Evolutionary conservation across 306 rosid species (phyloP), one percentile per base, ranked within the genome.

Genomic region (Cajanus cajan): DNA sequence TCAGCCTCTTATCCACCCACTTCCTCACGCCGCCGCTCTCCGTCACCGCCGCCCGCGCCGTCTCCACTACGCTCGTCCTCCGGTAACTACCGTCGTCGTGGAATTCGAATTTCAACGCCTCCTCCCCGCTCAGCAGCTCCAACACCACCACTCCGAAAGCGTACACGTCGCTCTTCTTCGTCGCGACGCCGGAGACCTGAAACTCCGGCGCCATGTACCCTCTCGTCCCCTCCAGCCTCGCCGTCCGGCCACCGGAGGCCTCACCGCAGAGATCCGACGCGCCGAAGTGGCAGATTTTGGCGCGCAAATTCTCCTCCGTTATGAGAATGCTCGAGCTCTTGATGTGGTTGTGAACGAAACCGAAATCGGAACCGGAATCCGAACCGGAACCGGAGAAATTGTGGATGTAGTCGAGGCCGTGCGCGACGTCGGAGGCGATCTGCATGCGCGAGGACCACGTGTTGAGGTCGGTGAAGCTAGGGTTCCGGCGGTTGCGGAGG

Each of bases 201-300:
- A 91, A 84, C 78, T 95, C 99, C 82, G 99, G 97, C 76, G 99
- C 88, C 92, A 95, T 92, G 75, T 93, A 93, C 3, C 98, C 99
- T 28, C 96, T 81, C 52, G 93, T 90, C 48, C 99, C 99, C 62
- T 92, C 91, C n/a, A 95, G 11, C 55, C 83, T 95, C 80, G 77
- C 58, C 64, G 78, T 85, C 37, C 82, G 69, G 24, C 85, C 80
- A 22, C 87, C 82, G 0, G 57, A 24, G 6, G 52, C 6, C 71
- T 92, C 95, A 25, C 99, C 97, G 82, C 94, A 88, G 28, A 95
- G 83, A 45, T 90, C 97, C 39, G 98, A 87, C 37, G 90, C 82
- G 1, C 99, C 99, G 78, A 90, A 93, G 54, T 95, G 99, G 89
- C 99, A 92, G 36, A 95, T 87, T 74, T 71, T 95, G 5, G 90